These are phyloP conservation scores for Teratosphaeria pseudoeucalypti DNA, from an alignment of 2,329 filamentous ascomycete genomes.

Conservation along the genomic window DNA sequence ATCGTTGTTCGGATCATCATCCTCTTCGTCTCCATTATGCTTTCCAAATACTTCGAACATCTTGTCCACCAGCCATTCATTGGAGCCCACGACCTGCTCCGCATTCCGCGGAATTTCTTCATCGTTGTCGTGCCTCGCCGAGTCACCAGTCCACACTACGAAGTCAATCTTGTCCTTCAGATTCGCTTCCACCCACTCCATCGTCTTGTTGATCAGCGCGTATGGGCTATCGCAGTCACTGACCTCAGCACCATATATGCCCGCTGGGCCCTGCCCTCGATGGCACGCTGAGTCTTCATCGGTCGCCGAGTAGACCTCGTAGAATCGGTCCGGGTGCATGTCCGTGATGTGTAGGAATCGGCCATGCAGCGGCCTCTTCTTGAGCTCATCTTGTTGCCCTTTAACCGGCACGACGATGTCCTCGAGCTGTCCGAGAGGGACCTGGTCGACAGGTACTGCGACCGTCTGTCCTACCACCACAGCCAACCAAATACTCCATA, in stretches of 20 bases:
- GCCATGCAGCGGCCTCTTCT: constrained; percentile 37
- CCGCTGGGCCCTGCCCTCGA: constrained; percentile 63
- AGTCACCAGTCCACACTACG: constrained; percentile 31
- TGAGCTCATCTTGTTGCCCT: neutral
- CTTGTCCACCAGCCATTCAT: constrained; percentile 63
- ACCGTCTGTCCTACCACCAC: neutral
- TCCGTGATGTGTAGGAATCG: constrained; percentile 74
- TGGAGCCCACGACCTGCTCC: constrained; percentile 66
- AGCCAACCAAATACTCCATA: constrained; percentile 2
- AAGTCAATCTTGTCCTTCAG: constrained; percentile 29
- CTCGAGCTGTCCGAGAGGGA: neutral
- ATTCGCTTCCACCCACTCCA: constrained; percentile 64
- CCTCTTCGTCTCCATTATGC: constrained; percentile 37
- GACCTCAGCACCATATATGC: constrained; percentile 72
- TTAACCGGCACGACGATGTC: neutral
- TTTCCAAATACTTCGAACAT: constrained; percentile 64
- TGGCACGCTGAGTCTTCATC: constrained; percentile 65
- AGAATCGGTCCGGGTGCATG: constrained; percentile 73
- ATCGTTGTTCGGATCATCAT: constrained; percentile 42
- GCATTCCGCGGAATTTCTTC: constrained; percentile 59
- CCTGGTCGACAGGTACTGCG: constrained; percentile 3
- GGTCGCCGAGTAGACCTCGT: constrained; percentile 67
- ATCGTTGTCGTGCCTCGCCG: constrained; percentile 31
- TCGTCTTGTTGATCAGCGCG: constrained; percentile 74
- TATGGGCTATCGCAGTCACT: constrained; percentile 81